Evolutionary conservation across 2,329 filamentous ascomycete species (phyloP), one percentile per base, ranked within the genome.

Genomic region (Fusarium musae): DNA sequence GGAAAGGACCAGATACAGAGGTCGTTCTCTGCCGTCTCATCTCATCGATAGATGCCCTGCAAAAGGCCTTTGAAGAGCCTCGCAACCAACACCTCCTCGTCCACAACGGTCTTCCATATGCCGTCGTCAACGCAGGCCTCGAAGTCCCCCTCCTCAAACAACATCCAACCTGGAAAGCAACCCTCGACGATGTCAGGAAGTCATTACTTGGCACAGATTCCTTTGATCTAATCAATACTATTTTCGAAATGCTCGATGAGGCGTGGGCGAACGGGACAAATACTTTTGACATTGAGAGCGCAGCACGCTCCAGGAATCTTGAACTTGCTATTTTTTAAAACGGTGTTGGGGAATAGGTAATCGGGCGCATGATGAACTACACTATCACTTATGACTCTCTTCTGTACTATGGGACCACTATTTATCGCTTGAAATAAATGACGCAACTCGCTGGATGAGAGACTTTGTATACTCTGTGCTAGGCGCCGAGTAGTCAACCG

Each of bases 401-500:
- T 37, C 6, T 23, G 16, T 57, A 59, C 16, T 32, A 32, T 26
- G 13, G 13, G 5, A 19, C 17, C 17, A 16, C 12, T 42, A 66
- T 19, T 43, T 36, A 42, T 36, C 43, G 11, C n/a, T 16, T 9
- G 46, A 58, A 21, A 73, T 63, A 32, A 79, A 66, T 9, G 72
- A 71, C n/a, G 72, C 56, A 5, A 79, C 64, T 19, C 78, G 69
- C 28, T 78, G 60, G 56, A 75, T 74, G 32, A 80, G 78, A 42
- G 63, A 66, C 46, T 75, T 50, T 1, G 78, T 75, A n/a, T 76
- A 75, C 8, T 60, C 36, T 2, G 70, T 74, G 49, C 50, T 77
- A 4, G 86, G 87, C 10, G 86, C 85, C 73, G 84, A 83, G 68
- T 87, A 87, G 63, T 88, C 86, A 26, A 87, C 82, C 0, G 85